phyloP scores from a whole-genome alignment of 768 basidiomycete species.

The Gloeophyllum trabeum region DNA sequence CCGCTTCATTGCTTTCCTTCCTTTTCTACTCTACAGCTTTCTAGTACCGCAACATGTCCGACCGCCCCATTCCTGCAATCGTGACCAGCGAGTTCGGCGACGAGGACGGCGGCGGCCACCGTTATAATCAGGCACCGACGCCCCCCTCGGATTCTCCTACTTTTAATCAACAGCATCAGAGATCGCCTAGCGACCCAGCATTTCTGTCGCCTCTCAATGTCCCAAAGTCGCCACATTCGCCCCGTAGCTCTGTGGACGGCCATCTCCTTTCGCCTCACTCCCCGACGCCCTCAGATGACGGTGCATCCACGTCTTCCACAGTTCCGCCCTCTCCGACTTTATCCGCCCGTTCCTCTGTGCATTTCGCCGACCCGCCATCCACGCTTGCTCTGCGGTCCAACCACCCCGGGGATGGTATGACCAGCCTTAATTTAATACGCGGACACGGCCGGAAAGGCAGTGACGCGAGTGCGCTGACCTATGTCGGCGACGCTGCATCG shows the following conservation, averaged over 20 bases:
- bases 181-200: not conserved
- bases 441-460: conserved; percentile 46
- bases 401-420: conserved; percentile 46
- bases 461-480: conserved; percentile 40
- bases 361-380: conserved; percentile 35
- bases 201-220: not conserved
- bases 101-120: too few relatives aligned
- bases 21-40: too few relatives aligned
- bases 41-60: too few relatives aligned
- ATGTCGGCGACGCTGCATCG: conserved; percentile 34
- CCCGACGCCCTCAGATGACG: conserved; percentile 25
- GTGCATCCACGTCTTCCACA: conserved; percentile 18
- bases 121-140: not conserved
- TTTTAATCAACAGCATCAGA: not conserved
- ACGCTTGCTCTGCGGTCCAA: conserved; percentile 57
- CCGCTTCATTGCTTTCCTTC: too few relatives aligned
- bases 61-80: too few relatives aligned
- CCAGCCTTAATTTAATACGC: conserved; percentile 32
- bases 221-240: not conserved
- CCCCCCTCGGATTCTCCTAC: not conserved
- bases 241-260: not conserved
- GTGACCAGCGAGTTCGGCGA: too few relatives aligned
- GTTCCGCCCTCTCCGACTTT: conserved; percentile 70
- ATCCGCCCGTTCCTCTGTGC: conserved; percentile 43
- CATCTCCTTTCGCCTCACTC: not conserved